Conservation (phyloP, 345 rosid genomes). For the Rhizophora apiculata region DNA sequence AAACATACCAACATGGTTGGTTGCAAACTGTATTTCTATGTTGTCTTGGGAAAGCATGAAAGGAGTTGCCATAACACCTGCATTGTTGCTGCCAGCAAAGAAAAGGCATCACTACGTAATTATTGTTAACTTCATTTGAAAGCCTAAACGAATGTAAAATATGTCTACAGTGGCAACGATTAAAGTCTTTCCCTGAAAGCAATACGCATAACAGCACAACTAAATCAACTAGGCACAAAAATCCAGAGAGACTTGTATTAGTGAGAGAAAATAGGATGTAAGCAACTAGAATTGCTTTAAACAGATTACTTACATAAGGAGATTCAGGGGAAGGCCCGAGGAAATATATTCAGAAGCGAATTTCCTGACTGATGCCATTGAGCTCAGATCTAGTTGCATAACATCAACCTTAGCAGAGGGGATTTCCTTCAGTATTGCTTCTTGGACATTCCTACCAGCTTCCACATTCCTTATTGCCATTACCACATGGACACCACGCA, state of each 20-base stretch:
- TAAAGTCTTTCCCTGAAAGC: too few relatives aligned
- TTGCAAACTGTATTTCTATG: constrained; percentile 56
- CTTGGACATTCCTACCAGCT: constrained; percentile 4
- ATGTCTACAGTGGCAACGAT: too few relatives aligned
- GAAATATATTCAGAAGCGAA: constrained; percentile 8
- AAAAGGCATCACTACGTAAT: neutral
- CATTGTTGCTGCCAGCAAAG: constrained; percentile 48
- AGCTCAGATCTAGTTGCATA: constrained; percentile 16
- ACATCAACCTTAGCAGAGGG: constrained; percentile 11
- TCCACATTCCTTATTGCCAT: constrained; percentile 16
- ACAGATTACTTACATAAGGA: constrained; percentile 12
- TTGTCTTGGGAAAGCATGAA: constrained; percentile 48
- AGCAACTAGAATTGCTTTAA: too few relatives aligned
- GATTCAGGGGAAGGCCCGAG: constrained; percentile 10
- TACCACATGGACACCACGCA: constrained; percentile 2
- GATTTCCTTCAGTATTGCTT: constrained; percentile 1
- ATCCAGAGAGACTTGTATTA: too few relatives aligned
- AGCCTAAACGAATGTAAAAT: too few relatives aligned
- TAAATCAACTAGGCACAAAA: too few relatives aligned
- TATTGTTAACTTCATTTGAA: too few relatives aligned
- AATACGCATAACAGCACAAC: too few relatives aligned
- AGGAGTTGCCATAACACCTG: constrained; percentile 61
- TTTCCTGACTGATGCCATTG: constrained; percentile 16
- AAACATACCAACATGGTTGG: constrained; percentile 55
- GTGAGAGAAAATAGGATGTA: too few relatives aligned